phyloP scores from a whole-genome alignment of 1,139 yeast genomes.

The Candida glucosophila region DNA sequence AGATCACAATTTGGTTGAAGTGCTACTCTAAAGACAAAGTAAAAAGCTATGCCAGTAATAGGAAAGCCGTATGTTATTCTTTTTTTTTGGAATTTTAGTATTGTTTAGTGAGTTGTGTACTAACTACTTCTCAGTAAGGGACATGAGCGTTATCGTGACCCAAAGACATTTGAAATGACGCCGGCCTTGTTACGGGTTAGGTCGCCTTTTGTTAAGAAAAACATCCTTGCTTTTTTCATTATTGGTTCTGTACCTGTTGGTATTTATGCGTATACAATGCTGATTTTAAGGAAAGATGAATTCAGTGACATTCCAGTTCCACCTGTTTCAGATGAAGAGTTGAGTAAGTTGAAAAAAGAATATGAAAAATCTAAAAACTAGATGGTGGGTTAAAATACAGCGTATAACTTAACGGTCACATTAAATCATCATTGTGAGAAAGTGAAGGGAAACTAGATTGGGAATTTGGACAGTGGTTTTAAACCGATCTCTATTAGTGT shows the following conservation, averaged over 20 bases:
- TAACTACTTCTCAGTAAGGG: slow-evolving; percentile 16
- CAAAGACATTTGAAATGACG: slow-evolving; percentile 77
- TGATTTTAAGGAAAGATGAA: slow-evolving; percentile 69
- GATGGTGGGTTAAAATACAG: too few species aligned
- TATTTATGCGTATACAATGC: slow-evolving; percentile 68
- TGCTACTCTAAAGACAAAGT: not conserved
- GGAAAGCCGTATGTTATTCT: slow-evolving; percentile 29
- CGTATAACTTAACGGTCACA: too few species aligned
- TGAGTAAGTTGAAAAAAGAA: slow-evolving; percentile 62
- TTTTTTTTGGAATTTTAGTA: not conserved
- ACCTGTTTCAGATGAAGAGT: slow-evolving; percentile 73
- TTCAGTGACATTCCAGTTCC: slow-evolving; percentile 90
- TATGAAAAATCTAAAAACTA: slow-evolving; percentile 41
- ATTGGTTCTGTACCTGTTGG: slow-evolving; percentile 58
- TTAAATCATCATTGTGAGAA: too few species aligned
- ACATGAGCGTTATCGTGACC: slow-evolving; percentile 54
- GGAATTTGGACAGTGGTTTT: too few species aligned
- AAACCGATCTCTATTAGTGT: too few species aligned
- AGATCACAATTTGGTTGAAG: not conserved
- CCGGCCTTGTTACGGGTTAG: slow-evolving; percentile 91
- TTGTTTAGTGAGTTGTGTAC: slow-evolving; percentile 3
- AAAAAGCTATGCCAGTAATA: slow-evolving; percentile 20
- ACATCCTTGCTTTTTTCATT: slow-evolving; percentile 52
- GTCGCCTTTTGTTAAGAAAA: slow-evolving; percentile 73
- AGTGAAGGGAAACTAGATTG: too few species aligned